These are phyloP conservation scores for Xylaria polymorpha DNA, from an alignment of 2,329 filamentous ascomycete genomes.

Conservation along the genomic window DNA sequence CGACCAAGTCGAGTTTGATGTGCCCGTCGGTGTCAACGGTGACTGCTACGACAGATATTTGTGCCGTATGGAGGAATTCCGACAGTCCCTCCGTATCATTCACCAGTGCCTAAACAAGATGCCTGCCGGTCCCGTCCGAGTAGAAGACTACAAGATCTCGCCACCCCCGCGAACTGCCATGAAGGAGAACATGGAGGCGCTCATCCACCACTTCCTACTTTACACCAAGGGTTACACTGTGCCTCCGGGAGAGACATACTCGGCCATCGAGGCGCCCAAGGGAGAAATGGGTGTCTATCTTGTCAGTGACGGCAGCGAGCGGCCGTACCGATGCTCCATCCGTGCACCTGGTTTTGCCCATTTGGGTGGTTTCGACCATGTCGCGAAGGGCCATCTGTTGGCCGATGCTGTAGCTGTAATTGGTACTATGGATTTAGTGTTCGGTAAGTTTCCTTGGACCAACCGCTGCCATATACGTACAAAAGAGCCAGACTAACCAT, in stretches of 20 bases:
- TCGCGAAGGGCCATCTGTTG: slow-evolving; percentile 90
- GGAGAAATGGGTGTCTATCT: slow-evolving; percentile 99
- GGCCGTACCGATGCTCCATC: slow-evolving; percentile 97
- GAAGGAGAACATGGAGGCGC: slow-evolving; percentile 99
- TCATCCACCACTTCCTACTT: slow-evolving; percentile 98
- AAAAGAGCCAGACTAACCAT: slow-evolving; percentile 50
- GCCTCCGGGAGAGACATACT: slow-evolving; percentile 97
- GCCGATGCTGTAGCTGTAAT: slow-evolving; percentile 98
- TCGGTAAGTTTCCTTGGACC: slow-evolving; percentile 68
- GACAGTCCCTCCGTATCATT: slow-evolving; percentile 97
- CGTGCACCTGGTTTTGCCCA: slow-evolving; percentile 97
- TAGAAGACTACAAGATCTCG: slow-evolving; percentile 98
- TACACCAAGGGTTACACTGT: slow-evolving; percentile 99
- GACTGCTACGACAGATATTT: slow-evolving; percentile 99
- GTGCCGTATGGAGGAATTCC: slow-evolving; percentile 99
- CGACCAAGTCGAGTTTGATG: slow-evolving; percentile 96
- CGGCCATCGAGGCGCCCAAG: slow-evolving; percentile 98
- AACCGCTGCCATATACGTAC: background rate
- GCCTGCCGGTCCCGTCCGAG: slow-evolving; percentile 91
- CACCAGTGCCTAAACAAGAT: slow-evolving; percentile 99
- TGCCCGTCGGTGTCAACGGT: slow-evolving; percentile 94
- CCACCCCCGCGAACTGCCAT: slow-evolving; percentile 96
- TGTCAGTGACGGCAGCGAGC: slow-evolving; percentile 94
- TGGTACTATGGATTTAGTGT: slow-evolving; percentile 88
- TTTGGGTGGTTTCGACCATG: slow-evolving; percentile 91